Evolutionary conservation across 1,139 yeast genomes (phyloP).

Genomic region (Pichia kudriavzevii): DNA sequence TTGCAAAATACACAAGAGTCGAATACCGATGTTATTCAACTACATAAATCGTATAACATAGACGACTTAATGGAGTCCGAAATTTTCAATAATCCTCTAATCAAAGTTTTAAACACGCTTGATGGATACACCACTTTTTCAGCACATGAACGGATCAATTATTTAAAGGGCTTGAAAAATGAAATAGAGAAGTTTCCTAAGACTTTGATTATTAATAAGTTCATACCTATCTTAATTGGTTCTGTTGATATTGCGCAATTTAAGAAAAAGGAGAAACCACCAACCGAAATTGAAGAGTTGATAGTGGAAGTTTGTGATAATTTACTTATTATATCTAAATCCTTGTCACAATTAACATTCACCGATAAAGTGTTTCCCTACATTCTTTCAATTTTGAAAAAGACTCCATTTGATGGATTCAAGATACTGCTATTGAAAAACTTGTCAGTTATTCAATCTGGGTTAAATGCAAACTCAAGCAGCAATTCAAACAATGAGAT

Average conservation of each 20-base stretch:
- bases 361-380: conserved; percentile 59
- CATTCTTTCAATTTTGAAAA: conserved; percentile 30
- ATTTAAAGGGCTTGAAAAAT: conserved; percentile 55
- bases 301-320: conserved; percentile 51
- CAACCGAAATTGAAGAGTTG: conserved; percentile 38
- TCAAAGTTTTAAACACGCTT: conserved; percentile 73
- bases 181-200: conserved; percentile 66
- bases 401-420: conserved; percentile 27
- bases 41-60: conserved; percentile 37
- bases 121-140: conserved; percentile 80
- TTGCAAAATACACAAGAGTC: conserved; percentile 23
- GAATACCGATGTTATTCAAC: conserved; percentile 33
- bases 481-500: conserved; percentile 23
- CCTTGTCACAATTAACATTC: conserved; percentile 69
- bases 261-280: conserved; percentile 26
- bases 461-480: conserved; percentile 34
- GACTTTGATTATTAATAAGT: conserved; percentile 59
- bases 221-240: conserved; percentile 61
- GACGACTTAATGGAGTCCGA: conserved; percentile 48
- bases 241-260: conserved; percentile 27
- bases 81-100: conserved; percentile 70
- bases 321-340: conserved; percentile 56
- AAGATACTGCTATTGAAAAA: conserved; percentile 32
- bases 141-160: conserved; percentile 57
- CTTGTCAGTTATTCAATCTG: conserved; percentile 41